These are phyloP conservation scores for Colletotrichum salicis DNA, from an alignment of 2,329 filamentous ascomycete species.

Conservation along the genomic window DNA sequence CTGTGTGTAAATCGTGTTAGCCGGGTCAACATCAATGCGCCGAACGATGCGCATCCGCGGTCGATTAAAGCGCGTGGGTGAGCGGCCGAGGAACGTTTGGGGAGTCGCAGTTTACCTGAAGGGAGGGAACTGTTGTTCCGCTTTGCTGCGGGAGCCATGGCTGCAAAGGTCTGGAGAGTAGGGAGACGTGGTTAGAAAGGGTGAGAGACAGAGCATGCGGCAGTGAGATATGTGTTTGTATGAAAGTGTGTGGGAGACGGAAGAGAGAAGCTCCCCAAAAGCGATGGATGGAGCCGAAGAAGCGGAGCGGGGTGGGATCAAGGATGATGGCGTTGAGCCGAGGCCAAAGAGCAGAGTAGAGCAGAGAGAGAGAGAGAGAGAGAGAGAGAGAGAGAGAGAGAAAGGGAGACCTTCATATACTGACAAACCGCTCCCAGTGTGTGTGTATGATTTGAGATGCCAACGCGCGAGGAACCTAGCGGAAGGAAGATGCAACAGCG, in stretches of 20 bases:
- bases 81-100: background rate
- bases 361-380: background rate
- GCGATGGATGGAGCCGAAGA: slow-evolving; percentile 7
- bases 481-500: background rate
- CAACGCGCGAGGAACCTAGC: too few relatives aligned
- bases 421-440: too few relatives aligned
- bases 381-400: too few relatives aligned
- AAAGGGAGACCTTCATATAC: too few relatives aligned
- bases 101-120: slow-evolving; percentile 51
- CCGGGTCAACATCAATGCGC: background rate
- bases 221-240: background rate
- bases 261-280: background rate
- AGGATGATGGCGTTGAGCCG: slow-evolving; percentile 17
- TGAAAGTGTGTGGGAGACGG: background rate
- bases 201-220: slow-evolving; percentile 5
- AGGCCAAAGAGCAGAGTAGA: slow-evolving; percentile 3
- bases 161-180: slow-evolving; percentile 39
- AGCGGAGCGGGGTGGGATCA: slow-evolving; percentile 21
- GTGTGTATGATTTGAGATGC: too few relatives aligned
- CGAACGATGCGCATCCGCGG: background rate
- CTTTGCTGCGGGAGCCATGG: slow-evolving; percentile 64
- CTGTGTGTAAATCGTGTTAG: slow-evolving; percentile 51
- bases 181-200: background rate
- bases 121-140: slow-evolving; percentile 69
- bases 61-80: background rate